Evolutionary conservation across 2,329 filamentous ascomycete genomes (phyloP).

Genomic region (Fusarium domesticum): DNA sequence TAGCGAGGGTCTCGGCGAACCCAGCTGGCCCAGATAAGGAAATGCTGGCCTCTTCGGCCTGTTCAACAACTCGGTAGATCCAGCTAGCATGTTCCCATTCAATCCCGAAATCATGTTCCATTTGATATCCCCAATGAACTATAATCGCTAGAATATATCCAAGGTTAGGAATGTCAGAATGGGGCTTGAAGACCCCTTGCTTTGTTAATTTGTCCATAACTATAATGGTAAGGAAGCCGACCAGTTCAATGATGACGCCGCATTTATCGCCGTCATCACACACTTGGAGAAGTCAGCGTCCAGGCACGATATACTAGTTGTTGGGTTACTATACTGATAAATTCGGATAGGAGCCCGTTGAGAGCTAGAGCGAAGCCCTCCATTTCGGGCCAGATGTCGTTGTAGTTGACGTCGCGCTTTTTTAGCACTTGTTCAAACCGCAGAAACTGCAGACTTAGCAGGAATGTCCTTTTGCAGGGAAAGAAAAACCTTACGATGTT

Average conservation of each 20-base stretch:
- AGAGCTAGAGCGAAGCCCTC: slow-evolving; percentile 22
- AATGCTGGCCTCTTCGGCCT: too few relatives aligned
- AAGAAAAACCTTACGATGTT: slow-evolving; percentile 30
- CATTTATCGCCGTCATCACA: slow-evolving; percentile 6
- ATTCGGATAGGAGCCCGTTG: neutral
- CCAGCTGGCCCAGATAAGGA: too few relatives aligned
- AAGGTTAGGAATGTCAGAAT: slow-evolving; percentile 19
- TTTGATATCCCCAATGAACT: slow-evolving; percentile 14
- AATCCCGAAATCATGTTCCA: too few relatives aligned
- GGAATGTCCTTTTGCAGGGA: accelerated
- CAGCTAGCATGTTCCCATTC: too few relatives aligned
- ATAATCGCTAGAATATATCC: slow-evolving; percentile 10
- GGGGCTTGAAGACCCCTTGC: slow-evolving; percentile 10
- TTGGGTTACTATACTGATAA: slow-evolving; percentile 5
- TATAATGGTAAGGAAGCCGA: slow-evolving; percentile 14
- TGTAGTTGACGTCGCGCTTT: slow-evolving; percentile 11
- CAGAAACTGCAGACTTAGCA: too few relatives aligned
- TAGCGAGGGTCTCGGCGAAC: too few relatives aligned
- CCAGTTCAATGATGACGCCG: slow-evolving; percentile 7
- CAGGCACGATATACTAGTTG: too few relatives aligned
- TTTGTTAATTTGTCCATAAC: slow-evolving; percentile 14
- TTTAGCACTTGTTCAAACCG: too few relatives aligned
- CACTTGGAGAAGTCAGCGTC: slow-evolving; percentile 2
- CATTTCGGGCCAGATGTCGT: slow-evolving; percentile 23
- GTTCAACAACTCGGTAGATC: too few relatives aligned